These are phyloP conservation scores for Tetrahymena borealis DNA, from an alignment of 73 alveolate species.

Conservation along the genomic window DNA sequence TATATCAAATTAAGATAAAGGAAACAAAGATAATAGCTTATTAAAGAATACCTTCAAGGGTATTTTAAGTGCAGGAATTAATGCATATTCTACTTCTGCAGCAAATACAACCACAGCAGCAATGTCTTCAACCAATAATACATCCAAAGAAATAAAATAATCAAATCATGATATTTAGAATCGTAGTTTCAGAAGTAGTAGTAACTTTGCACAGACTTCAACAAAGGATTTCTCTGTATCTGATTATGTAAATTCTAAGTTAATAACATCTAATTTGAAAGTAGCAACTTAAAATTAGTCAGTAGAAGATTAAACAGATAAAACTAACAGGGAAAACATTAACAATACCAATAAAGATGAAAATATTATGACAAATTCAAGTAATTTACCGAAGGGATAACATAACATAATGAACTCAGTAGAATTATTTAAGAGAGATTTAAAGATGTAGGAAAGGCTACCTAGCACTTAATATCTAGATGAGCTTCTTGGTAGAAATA, in stretches of 20 bases:
- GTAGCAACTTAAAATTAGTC: not conserved
- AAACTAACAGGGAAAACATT: not conserved
- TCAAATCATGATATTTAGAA: not conserved
- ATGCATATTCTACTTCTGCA: not conserved
- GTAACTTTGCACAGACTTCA: not conserved
- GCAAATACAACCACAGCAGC: not conserved
- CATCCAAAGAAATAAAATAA: not conserved
- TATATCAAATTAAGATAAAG: not conserved
- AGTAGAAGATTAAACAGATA: not conserved
- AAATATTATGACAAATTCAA: too few relatives aligned
- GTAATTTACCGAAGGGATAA: too few relatives aligned
- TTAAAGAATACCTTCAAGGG: not conserved
- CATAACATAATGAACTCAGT: not conserved
- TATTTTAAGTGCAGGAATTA: not conserved
- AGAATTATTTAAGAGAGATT: not conserved
- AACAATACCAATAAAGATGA: not conserved
- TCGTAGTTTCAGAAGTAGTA: not conserved
- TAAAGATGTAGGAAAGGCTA: not conserved
- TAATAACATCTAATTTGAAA: too few relatives aligned
- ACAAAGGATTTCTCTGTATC: not conserved
- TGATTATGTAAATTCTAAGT: too few relatives aligned
- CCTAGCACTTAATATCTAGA: not conserved
- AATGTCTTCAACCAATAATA: not conserved
- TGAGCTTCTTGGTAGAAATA: not conserved
- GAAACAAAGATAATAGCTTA: not conserved